Evolutionary conservation across 805 yeast species (phyloP).

Genomic region (Candida krabiensis): DNA sequence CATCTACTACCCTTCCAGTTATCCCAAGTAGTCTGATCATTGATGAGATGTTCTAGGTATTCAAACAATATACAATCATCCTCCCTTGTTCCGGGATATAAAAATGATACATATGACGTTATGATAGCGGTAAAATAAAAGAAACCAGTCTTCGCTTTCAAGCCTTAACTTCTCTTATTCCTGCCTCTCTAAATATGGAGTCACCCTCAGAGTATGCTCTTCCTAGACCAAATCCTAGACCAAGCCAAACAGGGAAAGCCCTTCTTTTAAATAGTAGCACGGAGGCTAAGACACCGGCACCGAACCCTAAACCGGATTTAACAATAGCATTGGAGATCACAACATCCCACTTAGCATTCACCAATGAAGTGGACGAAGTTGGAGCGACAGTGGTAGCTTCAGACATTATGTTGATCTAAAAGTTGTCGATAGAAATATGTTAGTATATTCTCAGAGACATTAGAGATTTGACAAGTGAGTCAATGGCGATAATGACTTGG

Average conservation of each 20-base stretch:
- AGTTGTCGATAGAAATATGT: neutral
- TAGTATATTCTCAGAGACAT: neutral
- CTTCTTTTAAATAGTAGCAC: slow-evolving; percentile 90
- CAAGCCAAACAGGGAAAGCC: slow-evolving; percentile 97
- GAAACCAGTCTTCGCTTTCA: slow-evolving; percentile 27
- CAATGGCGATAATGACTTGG: too few species aligned
- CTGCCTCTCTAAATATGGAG: slow-evolving; percentile 87
- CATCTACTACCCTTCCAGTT: too few species aligned
- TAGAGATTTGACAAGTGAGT: too few species aligned
- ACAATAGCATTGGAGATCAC: slow-evolving; percentile 92
- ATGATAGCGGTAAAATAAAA: neutral
- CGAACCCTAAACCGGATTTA: slow-evolving; percentile 94
- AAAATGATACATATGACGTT: neutral
- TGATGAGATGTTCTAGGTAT: too few species aligned
- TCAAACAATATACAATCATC: slow-evolving; percentile 6
- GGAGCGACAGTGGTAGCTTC: slow-evolving; percentile 21
- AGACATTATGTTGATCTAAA: slow-evolving; percentile 20
- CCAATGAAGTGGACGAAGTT: slow-evolving; percentile 28
- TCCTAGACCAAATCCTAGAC: slow-evolving; percentile 96
- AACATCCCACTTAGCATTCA: slow-evolving; percentile 75
- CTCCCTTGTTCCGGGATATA: slow-evolving; percentile 1
- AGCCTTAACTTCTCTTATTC: slow-evolving; percentile 72
- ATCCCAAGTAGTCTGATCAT: too few species aligned
- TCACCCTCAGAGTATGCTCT: slow-evolving; percentile 98
- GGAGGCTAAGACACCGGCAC: slow-evolving; percentile 92